Percentiles rank a stretch among this genome's conserved stretches.
Evolutionary conservation across 2,329 filamentous ascomycete species (phyloP).

Genomic region (Cladophialophora exuberans): DNA sequence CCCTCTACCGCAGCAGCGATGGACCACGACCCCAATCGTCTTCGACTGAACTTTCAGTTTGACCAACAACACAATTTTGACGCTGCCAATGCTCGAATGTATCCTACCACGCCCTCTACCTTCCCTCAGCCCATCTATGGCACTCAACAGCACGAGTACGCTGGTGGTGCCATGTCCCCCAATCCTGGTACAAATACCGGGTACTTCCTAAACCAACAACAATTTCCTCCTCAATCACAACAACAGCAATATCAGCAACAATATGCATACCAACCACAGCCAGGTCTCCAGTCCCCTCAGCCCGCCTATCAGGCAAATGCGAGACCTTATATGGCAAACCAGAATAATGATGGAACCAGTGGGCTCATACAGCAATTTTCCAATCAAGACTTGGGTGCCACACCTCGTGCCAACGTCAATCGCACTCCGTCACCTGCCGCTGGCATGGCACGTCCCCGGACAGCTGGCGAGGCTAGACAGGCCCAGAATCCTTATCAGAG

Average conservation of each 20-base stretch:
- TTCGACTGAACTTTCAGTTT: constrained; percentile 54
- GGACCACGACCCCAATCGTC: constrained; percentile 64
- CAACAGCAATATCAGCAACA: constrained; percentile 57
- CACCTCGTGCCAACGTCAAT: constrained; percentile 70
- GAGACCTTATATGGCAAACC: constrained; percentile 46
- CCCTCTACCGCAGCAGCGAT: constrained; percentile 17
- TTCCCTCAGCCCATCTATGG: constrained; percentile 88
- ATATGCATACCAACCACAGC: constrained; percentile 55
- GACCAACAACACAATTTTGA: constrained; percentile 68
- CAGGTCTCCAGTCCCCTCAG: constrained; percentile 60
- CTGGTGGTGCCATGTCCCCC: constrained; percentile 49
- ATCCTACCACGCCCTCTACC: constrained; percentile 89
- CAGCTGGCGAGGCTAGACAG: constrained; percentile 71
- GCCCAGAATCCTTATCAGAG: constrained; percentile 56
- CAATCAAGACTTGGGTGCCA: constrained; percentile 85
- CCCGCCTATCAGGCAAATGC: constrained; percentile 54
- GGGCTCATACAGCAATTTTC: constrained; percentile 95
- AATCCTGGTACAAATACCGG: constrained; percentile 47
- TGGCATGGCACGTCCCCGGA: constrained; percentile 72
- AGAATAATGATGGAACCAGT: constrained; percentile 80
- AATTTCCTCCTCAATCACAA: constrained; percentile 57
- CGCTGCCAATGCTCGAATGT: constrained; percentile 66
- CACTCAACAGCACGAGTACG: constrained; percentile 63
- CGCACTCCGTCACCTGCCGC: constrained; percentile 69
- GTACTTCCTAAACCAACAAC: constrained; percentile 67